Conservation (phyloP, 345 rosid genomes). For the Hypericum androsaemum region DNA sequence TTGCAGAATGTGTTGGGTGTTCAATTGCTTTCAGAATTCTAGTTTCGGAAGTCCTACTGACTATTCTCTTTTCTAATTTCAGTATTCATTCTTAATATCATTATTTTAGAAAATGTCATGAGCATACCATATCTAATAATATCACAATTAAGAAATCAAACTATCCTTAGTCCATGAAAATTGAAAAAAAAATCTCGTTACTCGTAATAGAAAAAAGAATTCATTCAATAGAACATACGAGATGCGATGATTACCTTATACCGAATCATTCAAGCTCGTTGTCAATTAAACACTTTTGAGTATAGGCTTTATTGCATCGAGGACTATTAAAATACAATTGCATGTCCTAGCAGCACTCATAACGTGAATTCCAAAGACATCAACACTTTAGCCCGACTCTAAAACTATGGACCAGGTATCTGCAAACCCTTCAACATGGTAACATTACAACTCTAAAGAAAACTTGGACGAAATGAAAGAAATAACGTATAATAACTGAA, state of each 20-base stretch:
- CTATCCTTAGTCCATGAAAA: no score
- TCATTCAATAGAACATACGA: not conserved
- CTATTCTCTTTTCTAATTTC: no score
- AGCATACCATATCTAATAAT: no score
- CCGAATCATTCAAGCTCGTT: conserved; percentile 99
- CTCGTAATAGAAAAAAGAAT: not conserved
- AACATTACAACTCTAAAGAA: not conserved
- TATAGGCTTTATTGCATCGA: conserved; percentile 97
- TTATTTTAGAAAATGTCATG: no score
- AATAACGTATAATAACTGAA: no score
- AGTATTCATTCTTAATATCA: no score
- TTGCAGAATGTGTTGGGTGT: no score
- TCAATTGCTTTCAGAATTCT: no score
- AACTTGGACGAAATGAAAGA: not conserved
- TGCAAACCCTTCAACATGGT: not conserved
- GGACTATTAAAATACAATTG: conserved; percentile 88
- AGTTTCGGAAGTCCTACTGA: no score
- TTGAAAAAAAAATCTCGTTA: no score
- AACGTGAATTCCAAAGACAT: conserved; percentile 41
- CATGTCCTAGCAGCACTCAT: conserved; percentile 97
- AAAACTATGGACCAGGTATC: not conserved
- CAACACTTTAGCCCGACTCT: not conserved
- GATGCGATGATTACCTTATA: conserved; percentile 49
- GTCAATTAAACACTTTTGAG: conserved; percentile 96
- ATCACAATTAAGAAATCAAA: no score